Evolutionary conservation across 1,284 basidiomycete genomes (phyloP), one percentile per base, ranked within the genome.

Genomic region (Cystobasidium slooffiae): DNA sequence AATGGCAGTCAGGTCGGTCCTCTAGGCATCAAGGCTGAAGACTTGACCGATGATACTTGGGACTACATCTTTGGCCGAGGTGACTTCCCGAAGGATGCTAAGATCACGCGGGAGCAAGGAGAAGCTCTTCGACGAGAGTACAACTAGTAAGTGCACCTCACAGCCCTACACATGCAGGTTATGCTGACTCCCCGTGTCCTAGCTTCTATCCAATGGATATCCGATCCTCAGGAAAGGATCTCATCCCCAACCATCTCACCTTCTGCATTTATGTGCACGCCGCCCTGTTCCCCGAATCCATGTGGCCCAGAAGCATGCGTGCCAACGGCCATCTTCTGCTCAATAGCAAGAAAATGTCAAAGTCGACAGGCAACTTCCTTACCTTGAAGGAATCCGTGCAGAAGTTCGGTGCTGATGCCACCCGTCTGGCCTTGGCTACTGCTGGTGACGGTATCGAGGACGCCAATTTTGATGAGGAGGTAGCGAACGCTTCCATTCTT

Each of bases 151-250:
- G 69, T 55, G 24, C 31, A n/a, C 10, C 10, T 2, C 16, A n/a
- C 24, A 1, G 3, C 53, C 5, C 43, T 37, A 12, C 7, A 20
- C 22, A 24, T 65, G 63, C 9, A 14, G 22, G 8, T 14, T 10
- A 67, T 22, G 43, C 10, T 46, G 16, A 67, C 16, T 59, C n/a
- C 41, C 9, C 7, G 9, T 46, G 12, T 47, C 74, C 72, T 20
- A 99, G 98, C 87, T 99, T 97, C 85, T 99, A 99, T 84, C 97
- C 97, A 63, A 91, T 98, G 86, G 94, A 99, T 84, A 88, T 99
- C 78, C 93, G 97, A 70, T 98, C 96, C 8, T 98, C 96, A n/a
- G 97, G 94, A 76, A 99, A 99, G 84, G 97, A 99, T 81, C 87
- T 99, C 72, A 93, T 99, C 79, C 92, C 91, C 63, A 99, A 99